These are phyloP conservation scores for Candida anglica DNA, from an alignment of 805 yeast genomes.

Conservation along the genomic window DNA sequence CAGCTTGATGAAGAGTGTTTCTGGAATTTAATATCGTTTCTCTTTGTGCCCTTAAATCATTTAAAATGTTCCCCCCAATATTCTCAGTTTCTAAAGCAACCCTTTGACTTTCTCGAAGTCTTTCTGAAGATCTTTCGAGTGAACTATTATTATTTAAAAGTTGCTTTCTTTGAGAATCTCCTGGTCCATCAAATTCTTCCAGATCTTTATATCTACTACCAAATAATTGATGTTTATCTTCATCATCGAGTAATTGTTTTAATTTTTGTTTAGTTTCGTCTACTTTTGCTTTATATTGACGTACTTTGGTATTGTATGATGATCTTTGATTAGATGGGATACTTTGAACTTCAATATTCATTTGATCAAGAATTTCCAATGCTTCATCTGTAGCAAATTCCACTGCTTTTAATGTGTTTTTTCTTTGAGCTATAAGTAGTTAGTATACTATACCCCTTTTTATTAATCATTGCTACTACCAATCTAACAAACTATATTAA, in stretches of 20 bases:
- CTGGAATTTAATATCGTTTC: conserved; percentile 88
- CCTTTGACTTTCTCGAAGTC: conserved; percentile 83
- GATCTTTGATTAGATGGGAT: conserved; percentile 75
- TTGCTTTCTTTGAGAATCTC: conserved; percentile 73
- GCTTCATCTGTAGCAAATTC: conserved; percentile 77
- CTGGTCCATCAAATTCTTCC: conserved; percentile 13
- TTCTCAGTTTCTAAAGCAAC: conserved; percentile 89
- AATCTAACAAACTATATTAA: too few relatives aligned
- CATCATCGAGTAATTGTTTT: conserved; percentile 58
- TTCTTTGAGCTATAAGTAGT: conserved; percentile 40
- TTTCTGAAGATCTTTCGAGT: conserved; percentile 75
- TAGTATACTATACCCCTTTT: too few relatives aligned
- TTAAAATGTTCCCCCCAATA: conserved; percentile 85
- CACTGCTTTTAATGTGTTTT: conserved; percentile 51
- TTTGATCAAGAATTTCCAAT: conserved; percentile 76
- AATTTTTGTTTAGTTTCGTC: conserved; percentile 55
- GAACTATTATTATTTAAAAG: conserved; percentile 74
- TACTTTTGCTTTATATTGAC: conserved; percentile 62
- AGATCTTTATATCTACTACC: conserved; percentile 48
- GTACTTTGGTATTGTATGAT: conserved; percentile 65
- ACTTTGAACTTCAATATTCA: conserved; percentile 81
- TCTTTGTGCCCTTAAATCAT: conserved; percentile 86
- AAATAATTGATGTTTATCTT: conserved; percentile 69
- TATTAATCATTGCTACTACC: too few relatives aligned
- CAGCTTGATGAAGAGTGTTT: conserved; percentile 84